These are phyloP conservation scores for Cucurbita pepo DNA, from an alignment of 306 rosid genomes.

Conservation along the genomic window DNA sequence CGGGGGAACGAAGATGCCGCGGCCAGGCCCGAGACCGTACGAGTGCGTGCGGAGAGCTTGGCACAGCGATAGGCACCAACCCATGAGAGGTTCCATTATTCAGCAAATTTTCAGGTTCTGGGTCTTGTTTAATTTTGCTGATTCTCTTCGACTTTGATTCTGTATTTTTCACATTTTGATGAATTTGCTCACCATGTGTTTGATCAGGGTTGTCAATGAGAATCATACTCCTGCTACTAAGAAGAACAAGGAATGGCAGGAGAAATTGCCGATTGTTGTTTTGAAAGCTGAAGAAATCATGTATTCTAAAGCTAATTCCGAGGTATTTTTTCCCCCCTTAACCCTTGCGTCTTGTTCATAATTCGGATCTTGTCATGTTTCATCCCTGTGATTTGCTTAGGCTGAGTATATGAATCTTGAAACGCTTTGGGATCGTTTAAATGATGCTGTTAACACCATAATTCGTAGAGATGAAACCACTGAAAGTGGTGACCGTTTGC, in stretches of 20 bases:
- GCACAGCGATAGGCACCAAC: constrained; percentile 96
- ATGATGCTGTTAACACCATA: constrained; percentile 93
- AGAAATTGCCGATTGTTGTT: constrained; percentile 79
- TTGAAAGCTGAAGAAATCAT: constrained; percentile 91
- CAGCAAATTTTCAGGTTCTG: constrained; percentile 94
- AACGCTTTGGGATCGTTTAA: constrained; percentile 83
- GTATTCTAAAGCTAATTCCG: constrained; percentile 98
- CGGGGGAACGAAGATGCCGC: constrained; percentile 53
- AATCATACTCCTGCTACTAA: constrained; percentile 58
- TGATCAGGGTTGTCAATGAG: constrained; percentile 78
- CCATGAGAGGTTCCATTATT: constrained; percentile 80
- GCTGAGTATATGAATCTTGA: constrained; percentile 67
- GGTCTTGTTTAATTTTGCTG: constrained; percentile 15
- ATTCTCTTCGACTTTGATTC: background rate
- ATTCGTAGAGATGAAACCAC: constrained; percentile 76
- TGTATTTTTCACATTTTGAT: constrained; percentile 24
- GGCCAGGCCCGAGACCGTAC: constrained; percentile 99
- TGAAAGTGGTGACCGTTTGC: constrained; percentile 82
- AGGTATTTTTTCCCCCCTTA: constrained; percentile 30
- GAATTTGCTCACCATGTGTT: constrained; percentile 53
- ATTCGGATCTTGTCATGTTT: constrained; percentile 6
- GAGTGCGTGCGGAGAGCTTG: constrained; percentile 98
- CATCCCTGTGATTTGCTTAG: constrained; percentile 25
- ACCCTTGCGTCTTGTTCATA: constrained; percentile 11
- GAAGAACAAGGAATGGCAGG: constrained; percentile 93